These are phyloP conservation scores for Citrus sinensis DNA, from an alignment of 345 rosid species.

Conservation along the genomic window DNA sequence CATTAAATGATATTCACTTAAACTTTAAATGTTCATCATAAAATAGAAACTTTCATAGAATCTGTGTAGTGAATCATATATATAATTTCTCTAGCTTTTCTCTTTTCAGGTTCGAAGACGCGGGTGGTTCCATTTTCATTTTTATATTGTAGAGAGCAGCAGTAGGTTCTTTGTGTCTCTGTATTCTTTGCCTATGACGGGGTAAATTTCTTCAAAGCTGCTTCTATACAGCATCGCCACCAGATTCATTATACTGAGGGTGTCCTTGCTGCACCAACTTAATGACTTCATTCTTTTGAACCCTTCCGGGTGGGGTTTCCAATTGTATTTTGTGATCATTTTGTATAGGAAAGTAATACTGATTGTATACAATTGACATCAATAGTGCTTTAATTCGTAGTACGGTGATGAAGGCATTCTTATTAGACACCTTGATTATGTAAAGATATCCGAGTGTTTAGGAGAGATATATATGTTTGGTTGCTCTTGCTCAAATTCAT, in stretches of 20 bases:
- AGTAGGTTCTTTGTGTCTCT: background rate
- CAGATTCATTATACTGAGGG: slow-evolving; percentile 9
- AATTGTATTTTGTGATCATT: background rate
- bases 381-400: no score
- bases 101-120: slow-evolving; percentile 3
- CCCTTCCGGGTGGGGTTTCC: slow-evolving; percentile 19
- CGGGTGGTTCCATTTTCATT: background rate
- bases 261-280: background rate
- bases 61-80: background rate
- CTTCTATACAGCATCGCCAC: background rate
- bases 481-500: background rate
- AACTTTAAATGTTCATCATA: background rate
- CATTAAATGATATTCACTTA: background rate
- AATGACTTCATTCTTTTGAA: slow-evolving; percentile 27
- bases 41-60: background rate
- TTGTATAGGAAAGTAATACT: background rate
- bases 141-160: background rate
- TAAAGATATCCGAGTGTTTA: background rate
- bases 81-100: background rate
- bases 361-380: background rate
- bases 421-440: background rate
- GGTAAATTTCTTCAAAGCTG: background rate
- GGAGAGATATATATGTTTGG: background rate
- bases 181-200: background rate
- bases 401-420: background rate